Evolutionary conservation across 1,139 yeast genomes (phyloP).

Genomic region (Lodderomyces metapsilosis): DNA sequence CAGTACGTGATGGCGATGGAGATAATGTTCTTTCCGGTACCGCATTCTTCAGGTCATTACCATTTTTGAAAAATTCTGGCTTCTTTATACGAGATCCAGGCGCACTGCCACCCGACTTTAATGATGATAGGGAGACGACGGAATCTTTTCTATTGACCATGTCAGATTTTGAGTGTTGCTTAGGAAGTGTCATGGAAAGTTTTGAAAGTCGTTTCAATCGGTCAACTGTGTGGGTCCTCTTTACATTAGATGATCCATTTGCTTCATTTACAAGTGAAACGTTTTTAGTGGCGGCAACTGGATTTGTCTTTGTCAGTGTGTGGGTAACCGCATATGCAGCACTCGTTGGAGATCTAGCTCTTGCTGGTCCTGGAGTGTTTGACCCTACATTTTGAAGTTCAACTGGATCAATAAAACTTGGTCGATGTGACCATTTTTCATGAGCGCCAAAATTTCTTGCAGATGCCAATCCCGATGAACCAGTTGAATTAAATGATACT

Average conservation of each 20-base stretch:
- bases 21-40: background rate
- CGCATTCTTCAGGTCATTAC: constrained; percentile 2
- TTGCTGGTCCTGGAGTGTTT: background rate
- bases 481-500: constrained; percentile 18
- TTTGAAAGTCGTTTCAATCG: constrained; percentile 14
- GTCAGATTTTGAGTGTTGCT: constrained; percentile 2
- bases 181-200: constrained; percentile 7
- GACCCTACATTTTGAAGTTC: constrained; percentile 1
- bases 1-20: background rate
- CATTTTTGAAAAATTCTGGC: constrained; percentile 6
- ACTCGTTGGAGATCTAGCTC: constrained; percentile 6
- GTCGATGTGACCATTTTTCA: constrained; percentile 46
- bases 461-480: constrained; percentile 13
- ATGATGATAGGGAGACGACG: background rate
- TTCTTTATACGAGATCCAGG: constrained; percentile 7
- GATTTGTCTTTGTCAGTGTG: constrained; percentile 4
- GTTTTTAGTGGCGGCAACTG: constrained; percentile 1
- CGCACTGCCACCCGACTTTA: background rate
- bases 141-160: constrained; percentile 9
- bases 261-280: background rate
- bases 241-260: background rate
- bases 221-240: constrained; percentile 11
- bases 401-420: constrained; percentile 43
- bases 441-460: constrained; percentile 14
- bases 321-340: background rate